Percentiles rank a stretch among this genome's conserved stretches.
Conservation (phyloP, 2,329 filamentous ascomycete genomes). For the Exophiala sideris region DNA sequence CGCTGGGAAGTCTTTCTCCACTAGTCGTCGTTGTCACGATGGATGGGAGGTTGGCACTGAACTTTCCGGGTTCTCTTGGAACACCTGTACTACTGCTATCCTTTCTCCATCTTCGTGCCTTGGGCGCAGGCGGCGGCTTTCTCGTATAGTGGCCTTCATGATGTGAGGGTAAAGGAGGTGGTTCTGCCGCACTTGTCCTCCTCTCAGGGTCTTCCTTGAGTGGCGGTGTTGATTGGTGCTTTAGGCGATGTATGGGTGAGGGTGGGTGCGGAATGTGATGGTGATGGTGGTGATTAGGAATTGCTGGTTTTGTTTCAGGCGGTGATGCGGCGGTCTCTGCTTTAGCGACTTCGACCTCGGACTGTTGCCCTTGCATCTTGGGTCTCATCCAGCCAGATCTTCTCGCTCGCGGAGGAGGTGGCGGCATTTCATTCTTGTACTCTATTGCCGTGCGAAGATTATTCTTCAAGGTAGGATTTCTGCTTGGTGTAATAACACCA, state of each 20-base stretch:
- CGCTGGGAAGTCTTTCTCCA: slow-evolving; percentile 7
- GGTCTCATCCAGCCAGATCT: slow-evolving; percentile 25
- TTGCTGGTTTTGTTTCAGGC: neutral
- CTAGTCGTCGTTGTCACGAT: slow-evolving; percentile 23
- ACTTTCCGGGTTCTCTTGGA: slow-evolving; percentile 25
- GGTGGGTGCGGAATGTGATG: slow-evolving; percentile 9
- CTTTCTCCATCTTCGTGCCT: slow-evolving; percentile 40
- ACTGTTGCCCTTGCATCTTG: slow-evolving; percentile 11
- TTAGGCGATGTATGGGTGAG: neutral
- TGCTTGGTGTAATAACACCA: slow-evolving; percentile 75
- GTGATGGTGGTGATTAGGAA: slow-evolving; percentile 1
- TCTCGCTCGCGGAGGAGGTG: slow-evolving; percentile 30
- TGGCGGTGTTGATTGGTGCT: neutral
- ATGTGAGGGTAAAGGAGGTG: slow-evolving; percentile 15
- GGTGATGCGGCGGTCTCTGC: slow-evolving; percentile 2
- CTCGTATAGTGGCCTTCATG: slow-evolving; percentile 19
- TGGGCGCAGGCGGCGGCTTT: slow-evolving; percentile 34
- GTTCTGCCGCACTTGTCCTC: neutral
- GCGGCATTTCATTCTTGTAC: slow-evolving; percentile 28
- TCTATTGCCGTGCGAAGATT: slow-evolving; percentile 24
- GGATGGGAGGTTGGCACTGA: slow-evolving; percentile 25
- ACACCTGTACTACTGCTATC: slow-evolving; percentile 28
- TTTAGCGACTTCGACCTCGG: slow-evolving; percentile 16
- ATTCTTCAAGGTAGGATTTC: slow-evolving; percentile 37
- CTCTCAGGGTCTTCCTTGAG: slow-evolving; percentile 3